phyloP scores from a whole-genome alignment of 2,329 filamentous ascomycete genomes.

The Cyphellophora attinorum region DNA sequence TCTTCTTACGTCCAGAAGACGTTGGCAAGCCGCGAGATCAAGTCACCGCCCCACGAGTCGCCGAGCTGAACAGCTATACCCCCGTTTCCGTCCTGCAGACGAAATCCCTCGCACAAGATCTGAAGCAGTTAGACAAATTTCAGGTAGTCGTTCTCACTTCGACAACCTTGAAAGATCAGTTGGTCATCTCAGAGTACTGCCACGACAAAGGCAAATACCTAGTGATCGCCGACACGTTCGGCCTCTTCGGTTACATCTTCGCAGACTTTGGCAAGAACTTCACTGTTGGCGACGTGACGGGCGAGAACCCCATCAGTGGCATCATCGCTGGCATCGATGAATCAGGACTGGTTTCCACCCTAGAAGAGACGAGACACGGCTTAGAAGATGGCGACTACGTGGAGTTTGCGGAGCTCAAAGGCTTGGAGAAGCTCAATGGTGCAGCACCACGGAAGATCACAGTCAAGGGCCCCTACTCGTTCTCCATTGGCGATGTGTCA shows the following conservation, averaged over 20 bases:
- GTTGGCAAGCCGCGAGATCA: constrained; percentile 85
- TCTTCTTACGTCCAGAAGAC: constrained; percentile 83
- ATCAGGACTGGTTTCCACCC: constrained; percentile 79
- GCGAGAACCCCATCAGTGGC: constrained; percentile 76
- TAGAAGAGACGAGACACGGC: constrained; percentile 91
- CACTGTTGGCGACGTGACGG: constrained; percentile 78
- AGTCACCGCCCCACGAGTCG: constrained; percentile 78
- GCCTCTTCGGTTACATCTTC: constrained; percentile 90
- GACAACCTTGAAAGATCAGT: constrained; percentile 69
- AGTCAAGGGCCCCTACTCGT: constrained; percentile 93
- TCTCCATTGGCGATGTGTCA: constrained; percentile 90
- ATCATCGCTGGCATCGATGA: constrained; percentile 87
- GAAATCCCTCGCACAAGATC: constrained; percentile 60
- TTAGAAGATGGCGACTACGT: constrained; percentile 95
- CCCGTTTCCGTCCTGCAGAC: constrained; percentile 67
- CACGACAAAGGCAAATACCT: constrained; percentile 89
- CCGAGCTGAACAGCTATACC: constrained; percentile 93
- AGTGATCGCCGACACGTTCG: constrained; percentile 79
- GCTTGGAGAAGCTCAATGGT: constrained; percentile 80
- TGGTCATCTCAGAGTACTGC: constrained; percentile 82
- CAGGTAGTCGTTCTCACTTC: constrained; percentile 88
- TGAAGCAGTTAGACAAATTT: constrained; percentile 77
- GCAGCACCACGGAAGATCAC: constrained; percentile 79
- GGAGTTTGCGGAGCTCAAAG: constrained; percentile 85
- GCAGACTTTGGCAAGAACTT: constrained; percentile 96